phyloP scores from a whole-genome alignment of 2,329 filamentous ascomycete species.

The Westerdykella aurantiaca region DNA sequence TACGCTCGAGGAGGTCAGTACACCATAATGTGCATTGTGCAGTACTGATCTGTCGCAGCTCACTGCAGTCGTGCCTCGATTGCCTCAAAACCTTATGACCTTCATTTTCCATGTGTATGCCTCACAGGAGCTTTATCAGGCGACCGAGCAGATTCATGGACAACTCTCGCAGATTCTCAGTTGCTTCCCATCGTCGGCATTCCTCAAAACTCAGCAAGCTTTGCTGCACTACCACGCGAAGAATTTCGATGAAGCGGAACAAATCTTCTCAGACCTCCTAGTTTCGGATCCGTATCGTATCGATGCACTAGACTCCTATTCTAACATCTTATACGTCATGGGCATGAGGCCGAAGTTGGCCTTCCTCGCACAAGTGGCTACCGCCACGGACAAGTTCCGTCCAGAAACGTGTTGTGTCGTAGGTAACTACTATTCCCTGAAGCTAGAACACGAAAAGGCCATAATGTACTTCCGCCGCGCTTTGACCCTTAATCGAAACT shows the following conservation, averaged over 20 bases:
- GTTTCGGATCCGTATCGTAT: constrained; percentile 64
- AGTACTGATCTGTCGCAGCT: constrained; percentile 46
- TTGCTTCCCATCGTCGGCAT: constrained; percentile 84
- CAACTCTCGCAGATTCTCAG: constrained; percentile 70
- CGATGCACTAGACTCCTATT: constrained; percentile 91
- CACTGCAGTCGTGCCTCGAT: constrained; percentile 61
- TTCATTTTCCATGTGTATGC: constrained; percentile 91
- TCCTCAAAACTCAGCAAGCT: constrained; percentile 83
- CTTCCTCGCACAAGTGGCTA: constrained; percentile 86
- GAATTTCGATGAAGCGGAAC: constrained; percentile 59
- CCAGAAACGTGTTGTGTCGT: constrained; percentile 96
- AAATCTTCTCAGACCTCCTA: constrained; percentile 63
- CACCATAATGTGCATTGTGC: neutral
- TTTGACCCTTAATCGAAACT: constrained; percentile 80
- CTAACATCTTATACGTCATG: constrained; percentile 95
- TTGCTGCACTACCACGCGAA: constrained; percentile 88
- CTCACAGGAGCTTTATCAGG: constrained; percentile 86
- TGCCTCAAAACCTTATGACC: constrained; percentile 87
- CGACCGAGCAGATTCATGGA: constrained; percentile 66
- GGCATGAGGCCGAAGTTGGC: constrained; percentile 81
- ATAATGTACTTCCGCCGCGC: constrained; percentile 96
- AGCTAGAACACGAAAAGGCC: constrained; percentile 94
- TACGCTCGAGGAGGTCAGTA: constrained; percentile 68
- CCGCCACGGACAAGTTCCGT: constrained; percentile 87
- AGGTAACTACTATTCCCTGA: constrained; percentile 92